Evolutionary conservation across 805 yeast species (phyloP), one percentile per base, ranked within the genome.

Genomic region (Saccharomycopsis selenospora): DNA sequence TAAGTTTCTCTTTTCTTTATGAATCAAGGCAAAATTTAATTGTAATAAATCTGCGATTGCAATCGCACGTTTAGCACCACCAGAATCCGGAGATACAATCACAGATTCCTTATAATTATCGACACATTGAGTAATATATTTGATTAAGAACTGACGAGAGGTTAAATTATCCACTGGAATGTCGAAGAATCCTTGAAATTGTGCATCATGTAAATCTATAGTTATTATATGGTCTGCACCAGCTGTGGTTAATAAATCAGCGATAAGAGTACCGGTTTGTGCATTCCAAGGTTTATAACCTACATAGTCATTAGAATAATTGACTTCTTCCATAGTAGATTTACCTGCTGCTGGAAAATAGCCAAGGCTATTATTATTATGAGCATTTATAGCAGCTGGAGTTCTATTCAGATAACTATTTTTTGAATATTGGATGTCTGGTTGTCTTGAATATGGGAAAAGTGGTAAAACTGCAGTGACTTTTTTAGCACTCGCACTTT

Each of bases 61-160:
- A 1, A 96, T 86, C 27, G 99, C 97, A 56, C 99, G 72, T 65
- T 93, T 93, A 44, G 99, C 99, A 54, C 99, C 99, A 61, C 99
- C 99, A 20, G 97, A 93, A 66, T 93, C 99, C 0, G 99, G 99
- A 1, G 96, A 88, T 28, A 93, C 97, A 57, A 93, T 80, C 5
- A 93, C 95, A 38, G 91, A 85, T 36, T 89, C 83, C 56, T 77
- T 77, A 61, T 80, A 87, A 53, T 85, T 66, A n/a, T 95, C 91
- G 48, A 93, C 80, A 54, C 73, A 72, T 50, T 82, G 80, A 20
- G 78, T 72, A 52, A 93, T 89, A 66, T 89, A 93, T 56, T 86
- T 85, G 63, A 86, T 90, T 49, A 91, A 69, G 49, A 93, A 70
- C 1, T 97, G 97, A 61, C 85, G 83, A 43, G 93, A 86, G 63